Percentiles rank a stretch among this genome's conserved stretches.
phyloP scores from a whole-genome alignment of 768 basidiomycete species.

The Mycena pura region DNA sequence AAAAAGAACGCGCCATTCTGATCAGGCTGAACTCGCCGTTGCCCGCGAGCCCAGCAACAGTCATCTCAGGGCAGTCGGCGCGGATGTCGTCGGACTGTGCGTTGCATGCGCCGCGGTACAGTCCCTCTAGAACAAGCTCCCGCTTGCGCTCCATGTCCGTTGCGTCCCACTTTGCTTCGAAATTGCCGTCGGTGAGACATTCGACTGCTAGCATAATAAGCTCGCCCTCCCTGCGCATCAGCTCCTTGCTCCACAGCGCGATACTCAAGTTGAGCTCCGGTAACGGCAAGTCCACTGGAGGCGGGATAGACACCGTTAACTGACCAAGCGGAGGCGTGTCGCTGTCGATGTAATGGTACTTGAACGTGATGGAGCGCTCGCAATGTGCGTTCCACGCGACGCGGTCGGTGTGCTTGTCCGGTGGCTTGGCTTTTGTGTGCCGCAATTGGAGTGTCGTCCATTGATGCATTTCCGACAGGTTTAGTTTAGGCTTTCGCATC shows the following conservation, averaged over 20 bases:
- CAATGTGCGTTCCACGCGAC: too few relatives aligned
- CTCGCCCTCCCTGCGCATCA: not conserved
- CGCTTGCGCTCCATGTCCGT: not conserved
- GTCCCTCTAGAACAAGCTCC: constrained; percentile 8
- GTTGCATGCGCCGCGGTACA: constrained; percentile 10
- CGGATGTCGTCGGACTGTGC: constrained; percentile 10
- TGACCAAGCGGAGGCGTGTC: too few relatives aligned
- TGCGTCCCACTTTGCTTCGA: not conserved
- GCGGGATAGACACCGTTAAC: too few relatives aligned
- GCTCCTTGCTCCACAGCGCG: not conserved
- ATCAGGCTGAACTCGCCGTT: constrained; percentile 16
- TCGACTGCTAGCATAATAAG: not conserved
- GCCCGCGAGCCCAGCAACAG: constrained; percentile 3
- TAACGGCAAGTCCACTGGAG: too few relatives aligned
- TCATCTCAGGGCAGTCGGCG: constrained; percentile 15
- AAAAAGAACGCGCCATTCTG: constrained; percentile 2
- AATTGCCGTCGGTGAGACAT: not conserved
- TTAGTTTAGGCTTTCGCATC: too few relatives aligned
- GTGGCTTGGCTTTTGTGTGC: too few relatives aligned
- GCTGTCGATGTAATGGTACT: too few relatives aligned
- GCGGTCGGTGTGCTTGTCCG: too few relatives aligned
- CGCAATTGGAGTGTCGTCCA: too few relatives aligned
- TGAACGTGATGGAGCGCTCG: too few relatives aligned
- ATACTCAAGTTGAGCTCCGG: not conserved
- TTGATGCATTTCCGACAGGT: too few relatives aligned